Percentiles rank a stretch among this genome's conserved stretches.
These are phyloP conservation scores for Parsonsia alboflavescens DNA, from an alignment of 257 asterid species.

Conservation along the genomic window DNA sequence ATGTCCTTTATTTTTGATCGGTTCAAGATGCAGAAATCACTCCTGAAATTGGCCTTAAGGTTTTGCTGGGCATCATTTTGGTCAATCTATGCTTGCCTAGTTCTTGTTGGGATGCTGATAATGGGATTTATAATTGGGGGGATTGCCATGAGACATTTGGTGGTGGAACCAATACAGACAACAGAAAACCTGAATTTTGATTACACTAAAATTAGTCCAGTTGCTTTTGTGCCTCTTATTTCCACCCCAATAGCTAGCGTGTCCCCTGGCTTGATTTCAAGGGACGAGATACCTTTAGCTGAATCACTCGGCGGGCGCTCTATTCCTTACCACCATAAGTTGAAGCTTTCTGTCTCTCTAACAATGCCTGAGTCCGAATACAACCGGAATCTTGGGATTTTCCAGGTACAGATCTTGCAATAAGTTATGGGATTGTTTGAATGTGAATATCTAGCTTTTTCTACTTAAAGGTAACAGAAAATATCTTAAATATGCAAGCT, in stretches of 20 bases:
- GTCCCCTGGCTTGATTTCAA: conserved; percentile 11
- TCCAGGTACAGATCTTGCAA: conserved; percentile 41
- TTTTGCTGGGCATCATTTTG: conserved; percentile 37
- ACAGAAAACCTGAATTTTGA: conserved; percentile 46
- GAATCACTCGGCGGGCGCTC: conserved; percentile 15
- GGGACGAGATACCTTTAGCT: conserved; percentile 2
- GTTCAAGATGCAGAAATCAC: conserved; percentile 26
- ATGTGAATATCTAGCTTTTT: background rate
- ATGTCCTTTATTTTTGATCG: conserved; percentile 23
- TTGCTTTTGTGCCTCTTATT: conserved; percentile 40
- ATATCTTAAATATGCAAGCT: background rate
- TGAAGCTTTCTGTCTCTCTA: conserved; percentile 41
- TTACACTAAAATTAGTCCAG: conserved; percentile 53
- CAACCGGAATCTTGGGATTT: conserved; percentile 53
- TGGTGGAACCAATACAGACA: conserved; percentile 42
- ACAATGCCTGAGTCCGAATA: conserved; percentile 64
- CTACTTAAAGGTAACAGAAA: background rate
- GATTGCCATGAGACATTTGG: conserved; percentile 30
- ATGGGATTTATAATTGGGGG: conserved; percentile 39
- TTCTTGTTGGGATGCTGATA: conserved; percentile 36
- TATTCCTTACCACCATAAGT: conserved; percentile 37
- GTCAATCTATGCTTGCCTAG: conserved; percentile 36
- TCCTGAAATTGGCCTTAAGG: conserved; percentile 31
- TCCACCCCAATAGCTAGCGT: conserved; percentile 16
- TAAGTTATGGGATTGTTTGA: background rate